Conservation (phyloP, 2,329 filamentous ascomycete genomes). For the Aspergillus neoniger region DNA sequence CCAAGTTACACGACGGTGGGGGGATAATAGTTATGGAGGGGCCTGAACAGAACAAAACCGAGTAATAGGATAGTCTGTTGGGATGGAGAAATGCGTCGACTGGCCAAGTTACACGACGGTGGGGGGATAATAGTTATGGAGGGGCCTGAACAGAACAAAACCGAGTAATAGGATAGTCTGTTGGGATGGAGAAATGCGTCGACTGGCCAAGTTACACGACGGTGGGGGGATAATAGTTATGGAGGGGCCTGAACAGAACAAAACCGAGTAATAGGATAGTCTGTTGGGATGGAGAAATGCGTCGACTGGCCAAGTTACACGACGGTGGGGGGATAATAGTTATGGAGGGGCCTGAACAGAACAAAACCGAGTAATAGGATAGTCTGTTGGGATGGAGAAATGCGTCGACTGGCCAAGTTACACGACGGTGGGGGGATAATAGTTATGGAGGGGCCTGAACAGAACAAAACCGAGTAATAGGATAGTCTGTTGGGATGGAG, state of each 20-base stretch:
- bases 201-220: not conserved
- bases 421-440: not conserved
- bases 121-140: not conserved
- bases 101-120: not conserved
- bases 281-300: not conserved
- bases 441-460: not conserved
- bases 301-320: not conserved
- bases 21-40: not conserved
- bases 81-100: not conserved
- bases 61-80: not conserved
- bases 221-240: not conserved
- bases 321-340: not conserved
- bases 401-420: not conserved
- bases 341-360: not conserved
- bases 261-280: not conserved
- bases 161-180: not conserved
- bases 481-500: too few relatives aligned
- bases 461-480: not conserved
- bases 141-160: not conserved
- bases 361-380: not conserved
- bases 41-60: not conserved
- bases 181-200: not conserved
- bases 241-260: not conserved
- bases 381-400: too few relatives aligned
- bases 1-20: not conserved